Conservation (phyloP, 371 early-diverging fungal species). For the Nematocida parisii region DNA sequence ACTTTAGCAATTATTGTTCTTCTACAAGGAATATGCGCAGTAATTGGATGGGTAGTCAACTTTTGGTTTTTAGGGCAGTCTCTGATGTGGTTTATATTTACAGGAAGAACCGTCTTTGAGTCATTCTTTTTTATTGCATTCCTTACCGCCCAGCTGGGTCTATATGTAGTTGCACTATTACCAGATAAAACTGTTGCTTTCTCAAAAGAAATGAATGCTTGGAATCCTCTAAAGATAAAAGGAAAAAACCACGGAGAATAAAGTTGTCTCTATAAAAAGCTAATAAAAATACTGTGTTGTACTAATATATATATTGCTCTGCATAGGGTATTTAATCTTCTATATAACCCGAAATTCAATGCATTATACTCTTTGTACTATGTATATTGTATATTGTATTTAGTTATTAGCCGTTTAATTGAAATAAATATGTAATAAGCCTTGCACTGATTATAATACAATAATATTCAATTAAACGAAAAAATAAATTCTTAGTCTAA, state of each 20-base stretch:
- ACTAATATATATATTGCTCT: too few relatives aligned
- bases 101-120: constrained; percentile 56
- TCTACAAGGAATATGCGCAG: constrained; percentile 25
- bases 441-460: too few relatives aligned
- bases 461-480: too few relatives aligned
- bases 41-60: constrained; percentile 28
- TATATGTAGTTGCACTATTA: background rate
- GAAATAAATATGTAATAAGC: too few relatives aligned
- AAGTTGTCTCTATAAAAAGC: background rate
- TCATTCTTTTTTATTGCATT: constrained; percentile 32
- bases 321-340: too few relatives aligned
- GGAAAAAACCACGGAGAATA: background rate
- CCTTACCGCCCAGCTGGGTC: background rate
- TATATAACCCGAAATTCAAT: too few relatives aligned
- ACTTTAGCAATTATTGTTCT: constrained; percentile 11
- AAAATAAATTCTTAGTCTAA: too few relatives aligned
- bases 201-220: background rate
- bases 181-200: background rate
- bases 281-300: background rate
- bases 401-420: too few relatives aligned
- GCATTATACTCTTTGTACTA: too few relatives aligned
- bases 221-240: background rate
- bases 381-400: too few relatives aligned
- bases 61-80: constrained; percentile 52
- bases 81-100: constrained; percentile 53